phyloP scores from a whole-genome alignment of 495 filamentous ascomycete species.

The Recurvomyces mirabilis region DNA sequence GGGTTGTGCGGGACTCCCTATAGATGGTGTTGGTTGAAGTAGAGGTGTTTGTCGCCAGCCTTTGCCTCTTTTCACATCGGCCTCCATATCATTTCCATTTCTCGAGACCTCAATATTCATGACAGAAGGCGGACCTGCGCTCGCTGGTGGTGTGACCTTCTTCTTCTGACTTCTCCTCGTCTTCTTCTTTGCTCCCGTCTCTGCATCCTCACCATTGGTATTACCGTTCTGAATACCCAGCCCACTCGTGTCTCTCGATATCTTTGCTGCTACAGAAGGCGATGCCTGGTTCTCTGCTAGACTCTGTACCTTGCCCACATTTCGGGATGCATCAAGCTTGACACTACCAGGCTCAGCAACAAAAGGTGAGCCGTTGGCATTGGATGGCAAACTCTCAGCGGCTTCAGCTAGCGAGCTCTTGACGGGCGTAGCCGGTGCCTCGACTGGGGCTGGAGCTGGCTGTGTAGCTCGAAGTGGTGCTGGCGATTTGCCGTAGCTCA shows the following conservation, averaged over 20 bases:
- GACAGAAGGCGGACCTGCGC: conserved; percentile 14
- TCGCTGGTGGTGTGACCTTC: conserved; percentile 5
- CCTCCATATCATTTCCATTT: conserved; percentile 21
- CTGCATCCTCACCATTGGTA: conserved; percentile 2
- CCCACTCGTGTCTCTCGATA: neutral
- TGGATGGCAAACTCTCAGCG: conserved; percentile 22
- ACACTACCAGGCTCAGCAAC: conserved; percentile 10
- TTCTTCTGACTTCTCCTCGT: conserved; percentile 18
- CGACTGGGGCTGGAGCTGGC: conserved; percentile 17
- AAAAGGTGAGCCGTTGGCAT: conserved; percentile 29
- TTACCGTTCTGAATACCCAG: neutral
- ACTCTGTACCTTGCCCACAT: neutral
- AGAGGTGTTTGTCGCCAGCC: conserved; percentile 82
- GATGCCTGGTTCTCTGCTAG: neutral
- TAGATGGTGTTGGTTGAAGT: conserved; percentile 39
- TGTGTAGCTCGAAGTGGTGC: neutral
- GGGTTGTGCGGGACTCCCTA: conserved; percentile 22
- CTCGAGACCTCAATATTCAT: conserved; percentile 21
- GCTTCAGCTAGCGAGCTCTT: conserved; percentile 23
- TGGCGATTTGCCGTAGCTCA: conserved; percentile 29
- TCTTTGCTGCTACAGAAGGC: too few relatives aligned
- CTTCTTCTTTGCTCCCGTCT: conserved; percentile 12
- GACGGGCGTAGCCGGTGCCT: conserved; percentile 28
- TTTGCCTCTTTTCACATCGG: conserved; percentile 31
- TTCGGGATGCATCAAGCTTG: conserved; percentile 2